Evolutionary conservation across 148 eudicot species (phyloP).

Genomic region (Nyssa sinensis): DNA sequence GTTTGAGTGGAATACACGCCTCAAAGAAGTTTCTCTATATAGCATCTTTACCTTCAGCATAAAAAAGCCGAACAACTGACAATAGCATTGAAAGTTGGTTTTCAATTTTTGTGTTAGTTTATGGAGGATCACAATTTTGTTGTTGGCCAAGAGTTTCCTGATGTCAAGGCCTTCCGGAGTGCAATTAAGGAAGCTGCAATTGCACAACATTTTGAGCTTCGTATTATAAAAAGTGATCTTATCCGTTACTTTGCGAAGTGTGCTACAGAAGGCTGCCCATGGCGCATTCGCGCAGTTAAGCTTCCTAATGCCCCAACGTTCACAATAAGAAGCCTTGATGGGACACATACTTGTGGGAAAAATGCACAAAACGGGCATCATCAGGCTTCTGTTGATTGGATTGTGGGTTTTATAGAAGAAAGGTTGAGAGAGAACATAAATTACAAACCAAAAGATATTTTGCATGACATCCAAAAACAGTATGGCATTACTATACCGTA

Average conservation of each 20-base stretch:
- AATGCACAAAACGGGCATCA: slow-evolving; percentile 57
- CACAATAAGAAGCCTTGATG: slow-evolving; percentile 43
- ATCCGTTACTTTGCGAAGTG: slow-evolving; percentile 63
- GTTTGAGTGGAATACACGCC: not conserved
- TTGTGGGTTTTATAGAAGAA: slow-evolving; percentile 61
- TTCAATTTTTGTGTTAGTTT: slow-evolving; percentile 1
- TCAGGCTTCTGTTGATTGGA: slow-evolving; percentile 76
- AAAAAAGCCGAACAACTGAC: not conserved
- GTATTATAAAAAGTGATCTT: slow-evolving; percentile 56
- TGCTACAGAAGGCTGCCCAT: slow-evolving; percentile 59
- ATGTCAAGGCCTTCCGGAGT: slow-evolving; percentile 57
- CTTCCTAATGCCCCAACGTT: slow-evolving; percentile 45
- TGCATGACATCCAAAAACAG: slow-evolving; percentile 48
- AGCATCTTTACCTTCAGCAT: not conserved
- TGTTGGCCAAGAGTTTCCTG: slow-evolving; percentile 63
- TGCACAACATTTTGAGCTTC: slow-evolving; percentile 67
- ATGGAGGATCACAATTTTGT: slow-evolving; percentile 43
- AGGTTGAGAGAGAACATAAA: slow-evolving; percentile 49
- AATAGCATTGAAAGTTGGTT: not conserved
- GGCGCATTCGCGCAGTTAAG: slow-evolving; percentile 67
- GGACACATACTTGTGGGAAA: slow-evolving; percentile 57
- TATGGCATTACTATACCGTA: slow-evolving; percentile 71
- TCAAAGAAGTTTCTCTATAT: not conserved
- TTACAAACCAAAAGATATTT: slow-evolving; percentile 71
- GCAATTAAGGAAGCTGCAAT: slow-evolving; percentile 72